Percentiles rank a stretch among this genome's conserved stretches.
Evolutionary conservation across 805 yeast genomes (phyloP).

Genomic region (Candida chilensis): DNA sequence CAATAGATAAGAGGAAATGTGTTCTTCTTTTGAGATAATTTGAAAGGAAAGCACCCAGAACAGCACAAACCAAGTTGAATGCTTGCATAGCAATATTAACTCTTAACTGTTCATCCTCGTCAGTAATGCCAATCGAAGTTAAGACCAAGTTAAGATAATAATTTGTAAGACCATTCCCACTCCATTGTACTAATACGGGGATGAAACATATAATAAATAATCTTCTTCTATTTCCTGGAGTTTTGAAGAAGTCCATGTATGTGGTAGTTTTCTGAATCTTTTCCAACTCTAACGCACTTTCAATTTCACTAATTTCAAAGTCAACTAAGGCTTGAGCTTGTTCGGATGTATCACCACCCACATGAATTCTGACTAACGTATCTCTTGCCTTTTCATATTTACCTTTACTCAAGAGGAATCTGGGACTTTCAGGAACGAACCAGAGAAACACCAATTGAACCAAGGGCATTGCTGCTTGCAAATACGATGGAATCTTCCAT

Average conservation of each 20-base stretch:
- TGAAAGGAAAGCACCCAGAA: no score
- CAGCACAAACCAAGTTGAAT: no score
- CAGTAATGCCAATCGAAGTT: conserved; percentile 42
- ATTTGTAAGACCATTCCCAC: conserved; percentile 44
- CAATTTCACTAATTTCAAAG: conserved; percentile 29
- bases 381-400: conserved; percentile 44
- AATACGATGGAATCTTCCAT: conserved; percentile 19
- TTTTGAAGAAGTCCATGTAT: conserved; percentile 27
- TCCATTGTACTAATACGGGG: conserved; percentile 30
- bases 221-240: conserved; percentile 31
- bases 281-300: conserved; percentile 29
- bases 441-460: conserved; percentile 15
- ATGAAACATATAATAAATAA: conserved; percentile 20
- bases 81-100: conserved; percentile 43
- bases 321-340: conserved; percentile 20
- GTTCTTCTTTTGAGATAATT: conserved; percentile 30
- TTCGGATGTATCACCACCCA: conserved; percentile 17
- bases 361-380: conserved; percentile 44
- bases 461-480: conserved; percentile 25
- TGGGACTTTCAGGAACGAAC: conserved; percentile 70
- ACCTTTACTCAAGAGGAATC: conserved; percentile 54
- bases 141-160: conserved; percentile 43
- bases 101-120: conserved; percentile 30
- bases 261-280: conserved; percentile 16
- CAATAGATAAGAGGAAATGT: conserved; percentile 20